A percentile compares a stretch with the other conserved stretches of the same genome.
These are phyloP conservation scores for Ceriops decandra DNA, from an alignment of 345 rosid genomes.

Conservation along the genomic window DNA sequence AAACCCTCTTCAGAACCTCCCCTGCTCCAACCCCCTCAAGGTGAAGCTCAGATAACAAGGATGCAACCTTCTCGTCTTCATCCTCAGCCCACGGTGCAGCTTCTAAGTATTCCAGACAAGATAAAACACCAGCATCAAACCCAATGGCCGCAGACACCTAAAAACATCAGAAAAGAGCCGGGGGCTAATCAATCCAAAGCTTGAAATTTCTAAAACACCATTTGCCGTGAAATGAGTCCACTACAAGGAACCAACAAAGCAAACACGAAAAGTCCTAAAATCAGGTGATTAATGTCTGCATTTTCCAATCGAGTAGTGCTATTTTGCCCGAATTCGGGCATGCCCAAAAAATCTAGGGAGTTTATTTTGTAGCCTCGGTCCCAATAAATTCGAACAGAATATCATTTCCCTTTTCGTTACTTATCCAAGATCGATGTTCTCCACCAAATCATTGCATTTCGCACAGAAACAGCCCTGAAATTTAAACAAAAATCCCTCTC, in stretches of 20 bases:
- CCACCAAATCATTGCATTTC: no score
- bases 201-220: conserved; percentile 1
- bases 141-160: conserved; percentile 97
- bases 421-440: no score
- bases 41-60: conserved; percentile 69
- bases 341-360: no score
- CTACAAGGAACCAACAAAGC: neutral
- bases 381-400: no score
- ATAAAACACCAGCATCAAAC: conserved; percentile 91
- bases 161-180: conserved; percentile 17
- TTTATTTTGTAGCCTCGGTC: no score
- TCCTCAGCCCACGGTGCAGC: conserved; percentile 99
- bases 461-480: no score
- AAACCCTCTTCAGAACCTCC: conserved; percentile 90
- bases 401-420: no score
- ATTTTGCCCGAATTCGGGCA: no score
- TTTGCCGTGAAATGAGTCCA: neutral
- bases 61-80: conserved; percentile 89
- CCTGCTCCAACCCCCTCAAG: conserved; percentile 93
- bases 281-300: neutral
- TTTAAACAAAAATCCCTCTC: neutral
- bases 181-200: conserved; percentile 16
- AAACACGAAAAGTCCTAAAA: neutral
- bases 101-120: conserved; percentile 94
- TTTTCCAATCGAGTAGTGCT: no score